A percentile compares a stretch with the other conserved stretches of the same genome.
These are phyloP conservation scores for Globisporangium polare DNA, from an alignment of 352 stramenopile genomes.

Conservation along the genomic window DNA sequence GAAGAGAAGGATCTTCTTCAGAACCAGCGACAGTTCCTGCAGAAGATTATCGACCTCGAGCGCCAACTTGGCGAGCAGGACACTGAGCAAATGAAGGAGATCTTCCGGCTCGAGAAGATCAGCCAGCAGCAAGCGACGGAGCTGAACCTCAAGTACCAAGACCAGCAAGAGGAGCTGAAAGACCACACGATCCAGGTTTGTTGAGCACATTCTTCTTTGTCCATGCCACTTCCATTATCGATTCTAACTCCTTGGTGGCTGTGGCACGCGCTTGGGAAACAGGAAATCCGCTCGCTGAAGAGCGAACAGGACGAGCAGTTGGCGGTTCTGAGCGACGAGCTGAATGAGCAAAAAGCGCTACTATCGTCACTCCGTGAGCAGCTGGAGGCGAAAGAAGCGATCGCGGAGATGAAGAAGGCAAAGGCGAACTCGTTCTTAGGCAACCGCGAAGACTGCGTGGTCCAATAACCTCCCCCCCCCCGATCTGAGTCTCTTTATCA, in stretches of 20 bases:
- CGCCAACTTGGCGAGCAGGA: conserved; percentile 59
- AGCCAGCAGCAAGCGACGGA: conserved; percentile 40
- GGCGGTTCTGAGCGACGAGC: conserved; percentile 33
- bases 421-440: conserved; percentile 38
- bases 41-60: conserved; percentile 64
- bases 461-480: conserved; percentile 27
- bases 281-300: conserved; percentile 63
- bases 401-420: conserved; percentile 29
- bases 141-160: conserved; percentile 38
- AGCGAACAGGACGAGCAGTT: conserved; percentile 57
- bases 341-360: conserved; percentile 48
- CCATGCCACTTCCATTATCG: background rate
- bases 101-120: conserved; percentile 58
- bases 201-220: background rate
- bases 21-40: conserved; percentile 52
- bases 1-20: conserved; percentile 67
- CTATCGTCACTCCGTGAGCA: conserved; percentile 49
- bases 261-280: background rate
- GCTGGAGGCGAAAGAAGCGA: conserved; percentile 43
- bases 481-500: background rate
- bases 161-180: conserved; percentile 62
- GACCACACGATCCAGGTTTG: conserved; percentile 47
- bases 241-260: background rate
- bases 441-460: conserved; percentile 46
- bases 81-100: conserved; percentile 57